Conservation (phyloP, 306 rosid species). For the Pterocarpus macrocarpus region DNA sequence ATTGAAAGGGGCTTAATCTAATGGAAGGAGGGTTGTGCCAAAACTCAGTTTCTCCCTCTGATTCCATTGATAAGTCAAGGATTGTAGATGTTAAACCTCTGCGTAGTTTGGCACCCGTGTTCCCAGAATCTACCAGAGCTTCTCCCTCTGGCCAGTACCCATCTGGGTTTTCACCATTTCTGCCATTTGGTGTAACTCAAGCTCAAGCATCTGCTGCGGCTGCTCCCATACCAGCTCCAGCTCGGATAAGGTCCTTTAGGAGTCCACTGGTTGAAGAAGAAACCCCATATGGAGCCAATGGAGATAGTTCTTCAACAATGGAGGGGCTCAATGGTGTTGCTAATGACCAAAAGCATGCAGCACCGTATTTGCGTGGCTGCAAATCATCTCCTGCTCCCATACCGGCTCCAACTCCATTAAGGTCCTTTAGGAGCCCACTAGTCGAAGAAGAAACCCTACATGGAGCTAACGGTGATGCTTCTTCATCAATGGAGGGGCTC, state of each 20-base stretch:
- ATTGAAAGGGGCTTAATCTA: conserved; percentile 28
- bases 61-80: conserved; percentile 59
- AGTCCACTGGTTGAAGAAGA: conserved; percentile 37
- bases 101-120: conserved; percentile 66
- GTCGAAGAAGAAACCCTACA: conserved; percentile 26
- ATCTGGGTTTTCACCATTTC: conserved; percentile 59
- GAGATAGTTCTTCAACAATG: not conserved
- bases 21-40: conserved; percentile 61
- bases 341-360: not conserved
- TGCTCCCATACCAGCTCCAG: conserved; percentile 45
- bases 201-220: conserved; percentile 39
- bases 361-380: not conserved
- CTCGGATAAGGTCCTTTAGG: conserved; percentile 56
- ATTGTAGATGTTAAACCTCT: conserved; percentile 66
- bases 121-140: conserved; percentile 53
- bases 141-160: conserved; percentile 46
- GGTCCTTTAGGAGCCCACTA: conserved; percentile 49
- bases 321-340: not conserved
- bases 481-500: not conserved
- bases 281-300: not conserved
- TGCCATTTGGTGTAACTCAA: conserved; percentile 46
- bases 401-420: conserved; percentile 62
- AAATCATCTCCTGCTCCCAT: conserved; percentile 44
- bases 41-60: conserved; percentile 43
- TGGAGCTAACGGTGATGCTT: not conserved